Evolutionary conservation across 2,329 filamentous ascomycete species (phyloP), one percentile per base, ranked within the genome.

Genomic region (Pyrenochaeta sp.): DNA sequence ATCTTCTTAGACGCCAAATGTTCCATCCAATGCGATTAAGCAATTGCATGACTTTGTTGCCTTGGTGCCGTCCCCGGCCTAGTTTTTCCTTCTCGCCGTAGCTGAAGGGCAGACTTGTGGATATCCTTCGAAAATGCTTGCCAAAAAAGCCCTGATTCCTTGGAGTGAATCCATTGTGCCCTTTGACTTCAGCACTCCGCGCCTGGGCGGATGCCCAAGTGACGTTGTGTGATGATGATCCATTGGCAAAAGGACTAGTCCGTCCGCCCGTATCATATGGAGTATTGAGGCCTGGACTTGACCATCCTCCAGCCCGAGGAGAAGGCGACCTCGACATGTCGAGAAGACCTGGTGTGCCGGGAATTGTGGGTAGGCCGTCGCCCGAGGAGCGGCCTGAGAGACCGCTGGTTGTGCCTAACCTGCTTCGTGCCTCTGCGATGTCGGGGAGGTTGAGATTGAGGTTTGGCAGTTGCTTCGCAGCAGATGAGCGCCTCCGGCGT

Each of bases 281-380:
- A 56, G 90, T 87, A 70, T 86, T 89, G 71, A 91, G 83, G 60
- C 88, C 91, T 50, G 90, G 92, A 77, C 89, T 95, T 51, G 91
- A 87, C 93, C 94, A 97, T 66, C 92, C 92, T 72, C 91, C 92
- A 68, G 90, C 89, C 59, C 87, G 85, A 58, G 93, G 94, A 50
- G 92, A 97, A 45, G 93, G 91, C 72, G 91, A 96, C 78, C 92
- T 87, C 64, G 92, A 90, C 93, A 97, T 97, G 31, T 71, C 63
- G 47, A 64, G 47, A 37, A 49, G 51, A 32, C 67, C 68, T 49
- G 74, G 73, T 20, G 74, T 76, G 57, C 73, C 73, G 41, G 74
- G 74, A 42, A 76, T 75, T 10, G 72, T 60, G 54, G 74, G 72
- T 40, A 76, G 71, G 61, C 53, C 59, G 51, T 72, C 68, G 55